Percentiles rank a stretch among this genome's conserved stretches.
Evolutionary conservation across 257 asterid genomes (phyloP).

Genomic region (Solanum infundibuliforme): DNA sequence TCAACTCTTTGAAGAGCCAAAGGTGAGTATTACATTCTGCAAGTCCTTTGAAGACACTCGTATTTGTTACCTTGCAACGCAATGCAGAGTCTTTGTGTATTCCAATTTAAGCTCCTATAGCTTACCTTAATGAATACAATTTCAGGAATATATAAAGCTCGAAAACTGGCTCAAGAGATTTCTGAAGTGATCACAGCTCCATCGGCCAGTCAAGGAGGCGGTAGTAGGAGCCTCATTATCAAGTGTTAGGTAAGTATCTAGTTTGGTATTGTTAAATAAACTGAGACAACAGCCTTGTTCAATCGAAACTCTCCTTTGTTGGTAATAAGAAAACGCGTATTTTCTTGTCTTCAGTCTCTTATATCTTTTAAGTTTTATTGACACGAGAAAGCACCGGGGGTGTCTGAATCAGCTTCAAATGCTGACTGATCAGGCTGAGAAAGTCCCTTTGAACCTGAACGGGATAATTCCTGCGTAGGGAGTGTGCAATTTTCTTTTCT

Average conservation of each 20-base stretch:
- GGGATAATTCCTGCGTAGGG: slow-evolving; percentile 99
- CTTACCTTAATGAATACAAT: not conserved
- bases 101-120: not conserved
- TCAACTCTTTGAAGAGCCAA: slow-evolving; percentile 29
- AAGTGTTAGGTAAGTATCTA: slow-evolving; percentile 44
- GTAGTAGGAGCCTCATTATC: slow-evolving; percentile 20
- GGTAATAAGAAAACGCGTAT: not conserved
- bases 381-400: slow-evolving; percentile 90
- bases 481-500: slow-evolving; percentile 58
- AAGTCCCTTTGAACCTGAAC: slow-evolving; percentile 98
- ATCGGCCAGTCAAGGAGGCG: slow-evolving; percentile 9
- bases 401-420: slow-evolving; percentile 55
- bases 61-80: not conserved
- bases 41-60: not conserved
- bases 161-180: not conserved
- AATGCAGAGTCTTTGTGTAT: not conserved
- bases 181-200: not conserved
- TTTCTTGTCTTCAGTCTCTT: not conserved
- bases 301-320: slow-evolving; percentile 6
- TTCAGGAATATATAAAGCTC: slow-evolving; percentile 13
- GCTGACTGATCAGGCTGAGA: slow-evolving; percentile 74
- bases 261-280: slow-evolving; percentile 24
- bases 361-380: slow-evolving; percentile 13
- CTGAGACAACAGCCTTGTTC: slow-evolving; percentile 12
- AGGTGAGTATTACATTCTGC: slow-evolving; percentile 16